phyloP scores from a whole-genome alignment of 1,139 yeast genomes.

The Kurtzmaniella quercitrusa region DNA sequence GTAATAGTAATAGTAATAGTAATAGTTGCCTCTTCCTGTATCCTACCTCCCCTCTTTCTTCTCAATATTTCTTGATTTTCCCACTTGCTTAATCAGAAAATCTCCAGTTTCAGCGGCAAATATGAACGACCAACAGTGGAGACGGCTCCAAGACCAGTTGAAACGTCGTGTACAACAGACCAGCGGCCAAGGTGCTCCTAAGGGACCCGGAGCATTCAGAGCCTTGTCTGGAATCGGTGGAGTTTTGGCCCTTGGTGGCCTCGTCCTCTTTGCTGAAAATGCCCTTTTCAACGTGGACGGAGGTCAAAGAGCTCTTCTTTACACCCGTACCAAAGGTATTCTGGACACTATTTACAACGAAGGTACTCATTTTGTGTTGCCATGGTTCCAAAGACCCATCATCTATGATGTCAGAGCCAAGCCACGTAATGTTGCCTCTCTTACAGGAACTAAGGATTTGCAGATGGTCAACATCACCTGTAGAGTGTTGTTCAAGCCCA shows the following conservation, averaged over 20 bases:
- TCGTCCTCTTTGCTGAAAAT: slow-evolving; percentile 60
- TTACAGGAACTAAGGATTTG: slow-evolving; percentile 96
- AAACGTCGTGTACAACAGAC: slow-evolving; percentile 61
- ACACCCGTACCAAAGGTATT: slow-evolving; percentile 84
- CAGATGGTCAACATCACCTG: slow-evolving; percentile 99
- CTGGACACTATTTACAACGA: slow-evolving; percentile 82
- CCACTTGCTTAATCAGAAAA: neutral
- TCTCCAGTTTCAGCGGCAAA: neutral
- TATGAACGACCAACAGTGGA: slow-evolving; percentile 62
- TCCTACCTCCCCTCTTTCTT: neutral
- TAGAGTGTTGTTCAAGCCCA: slow-evolving; percentile 91
- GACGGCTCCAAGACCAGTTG: slow-evolving; percentile 58
- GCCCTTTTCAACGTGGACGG: slow-evolving; percentile 95
- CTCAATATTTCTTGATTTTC: neutral
- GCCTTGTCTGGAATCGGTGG: slow-evolving; percentile 80
- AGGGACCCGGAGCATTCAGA: slow-evolving; percentile 53
- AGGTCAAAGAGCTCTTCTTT: slow-evolving; percentile 96
- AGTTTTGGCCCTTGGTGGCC: slow-evolving; percentile 67
- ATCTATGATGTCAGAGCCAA: slow-evolving; percentile 95
- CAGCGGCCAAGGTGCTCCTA: slow-evolving; percentile 31
- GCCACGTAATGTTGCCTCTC: slow-evolving; percentile 94
- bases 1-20: too few species aligned
- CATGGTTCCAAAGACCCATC: slow-evolving; percentile 93
- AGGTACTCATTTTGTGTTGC: slow-evolving; percentile 92
- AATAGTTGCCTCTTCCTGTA: neutral